Evolutionary conservation across 2,329 filamentous ascomycete genomes (phyloP), one percentile per base, ranked within the genome.

Genomic region (Aureobasidium sp.): DNA sequence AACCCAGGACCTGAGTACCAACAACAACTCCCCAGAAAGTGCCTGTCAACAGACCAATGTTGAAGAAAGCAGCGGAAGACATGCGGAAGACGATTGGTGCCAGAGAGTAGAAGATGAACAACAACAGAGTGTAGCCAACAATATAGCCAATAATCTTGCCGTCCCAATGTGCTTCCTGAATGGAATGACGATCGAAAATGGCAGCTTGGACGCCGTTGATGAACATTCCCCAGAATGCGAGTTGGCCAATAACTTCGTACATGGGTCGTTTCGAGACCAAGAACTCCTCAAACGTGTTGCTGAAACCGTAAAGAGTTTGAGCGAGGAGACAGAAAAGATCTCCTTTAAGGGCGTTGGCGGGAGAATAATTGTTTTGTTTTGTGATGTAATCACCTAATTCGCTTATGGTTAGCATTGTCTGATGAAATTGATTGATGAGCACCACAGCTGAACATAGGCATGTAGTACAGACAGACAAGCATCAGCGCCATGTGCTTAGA

Each of bases 21-120:
- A 99, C 93, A 67, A 95, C 88, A 64, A 96, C 88, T 66, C 91
- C 92, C 94, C 94, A 99, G 78, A 97, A 97, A 77, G 96, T 97
- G 68, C 87, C 90, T 2, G 94, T 97, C 63, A 99, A 80, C 66
- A 99, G 79, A 8, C 89, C 93, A 70, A 97, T 96, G 75, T 99
- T 96, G 80, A 97, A 95, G 77, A 99, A 97, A 25, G 92, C 93
- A 3, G 94, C 94, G 16, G 85, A 89, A 32, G 89, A 89, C 78
- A 97, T 88, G 66, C 94, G 90, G 76, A 97, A 87, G 65, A 99
- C 82, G 60, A 97, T 77, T 0, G 94, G 94, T 0, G 89, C 91
- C 3, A 94, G 79, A 8, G 86, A 86, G 79, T 99, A 99, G 77
- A 99, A 99, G 63, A 94, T 77, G 59, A 82, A 80, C 27, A 99